These are phyloP conservation scores for Saururus chinensis DNA, from an alignment of 164 flowering plant species.

Conservation along the genomic window DNA sequence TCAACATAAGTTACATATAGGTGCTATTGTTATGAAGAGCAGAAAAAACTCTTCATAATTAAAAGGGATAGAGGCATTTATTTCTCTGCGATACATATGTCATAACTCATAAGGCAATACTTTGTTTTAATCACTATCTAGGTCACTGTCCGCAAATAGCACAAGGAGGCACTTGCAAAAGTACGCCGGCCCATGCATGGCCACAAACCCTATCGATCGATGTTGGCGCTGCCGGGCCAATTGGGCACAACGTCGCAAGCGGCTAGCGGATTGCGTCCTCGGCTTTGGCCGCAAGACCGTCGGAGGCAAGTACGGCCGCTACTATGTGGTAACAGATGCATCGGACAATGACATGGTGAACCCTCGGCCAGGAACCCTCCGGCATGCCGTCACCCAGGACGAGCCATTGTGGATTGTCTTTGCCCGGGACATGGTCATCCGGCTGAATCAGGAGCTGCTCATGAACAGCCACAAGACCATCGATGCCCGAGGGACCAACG, in stretches of 20 bases:
- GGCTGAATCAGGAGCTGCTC: constrained; percentile 34
- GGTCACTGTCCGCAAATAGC: constrained; percentile 29
- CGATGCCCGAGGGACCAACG: constrained; percentile 26
- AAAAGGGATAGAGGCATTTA: too few species aligned
- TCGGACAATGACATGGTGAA: constrained; percentile 40
- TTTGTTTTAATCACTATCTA: constrained; percentile 3
- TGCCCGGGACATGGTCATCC: constrained; percentile 36
- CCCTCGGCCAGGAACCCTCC: constrained; percentile 70
- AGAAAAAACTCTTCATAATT: too few species aligned
- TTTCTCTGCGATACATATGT: too few species aligned
- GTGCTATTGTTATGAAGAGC: too few species aligned
- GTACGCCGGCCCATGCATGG: constrained; percentile 26
- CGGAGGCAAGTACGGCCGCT: constrained; percentile 47
- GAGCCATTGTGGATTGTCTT: constrained; percentile 65
- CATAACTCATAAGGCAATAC: too few species aligned
- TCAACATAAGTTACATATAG: too few species aligned
- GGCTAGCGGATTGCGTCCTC: constrained; percentile 38
- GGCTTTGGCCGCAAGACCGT: constrained; percentile 47
- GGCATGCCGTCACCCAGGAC: constrained; percentile 55
- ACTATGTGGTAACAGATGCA: constrained; percentile 42
- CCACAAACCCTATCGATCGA: constrained; percentile 69
- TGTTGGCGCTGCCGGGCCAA: constrained; percentile 60
- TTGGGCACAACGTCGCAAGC: constrained; percentile 43
- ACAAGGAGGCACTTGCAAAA: constrained; percentile 33
- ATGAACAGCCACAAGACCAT: constrained; percentile 23